Percentiles rank a stretch among this genome's conserved stretches.
These are phyloP conservation scores for Calonectria fujianensis DNA, from an alignment of 2,329 filamentous ascomycete genomes.

Conservation along the genomic window DNA sequence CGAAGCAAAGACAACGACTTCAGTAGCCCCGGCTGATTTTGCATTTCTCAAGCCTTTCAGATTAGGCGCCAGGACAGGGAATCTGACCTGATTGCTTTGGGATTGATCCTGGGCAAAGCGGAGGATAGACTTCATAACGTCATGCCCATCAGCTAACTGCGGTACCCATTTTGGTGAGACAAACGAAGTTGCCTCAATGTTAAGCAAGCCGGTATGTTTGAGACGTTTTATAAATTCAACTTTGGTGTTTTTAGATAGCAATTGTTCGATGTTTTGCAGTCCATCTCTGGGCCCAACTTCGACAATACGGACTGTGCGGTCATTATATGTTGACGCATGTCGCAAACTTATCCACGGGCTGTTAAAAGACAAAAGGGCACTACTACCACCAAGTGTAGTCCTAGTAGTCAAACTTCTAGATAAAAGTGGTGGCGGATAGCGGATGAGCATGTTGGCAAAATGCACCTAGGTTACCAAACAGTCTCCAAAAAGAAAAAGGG, in stretches of 20 bases:
- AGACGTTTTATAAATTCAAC: constrained; percentile 30
- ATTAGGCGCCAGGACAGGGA: constrained; percentile 38
- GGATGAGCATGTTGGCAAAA: not conserved
- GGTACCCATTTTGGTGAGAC: constrained; percentile 43
- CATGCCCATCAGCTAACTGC: constrained; percentile 33
- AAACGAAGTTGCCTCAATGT: constrained; percentile 40
- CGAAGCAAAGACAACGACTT: constrained; percentile 38
- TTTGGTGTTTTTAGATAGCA: constrained; percentile 27
- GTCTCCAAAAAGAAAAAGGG: not conserved
- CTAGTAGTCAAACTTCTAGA: not conserved
- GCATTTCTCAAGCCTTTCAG: constrained; percentile 37
- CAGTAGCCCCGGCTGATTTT: constrained; percentile 27
- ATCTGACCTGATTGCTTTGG: constrained; percentile 9
- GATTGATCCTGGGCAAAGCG: not conserved
- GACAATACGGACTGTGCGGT: constrained; percentile 32
- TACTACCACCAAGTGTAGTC: not conserved
- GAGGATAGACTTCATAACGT: constrained; percentile 12
- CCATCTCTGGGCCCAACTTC: constrained; percentile 42
- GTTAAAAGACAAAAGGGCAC: constrained; percentile 60
- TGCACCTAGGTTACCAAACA: not conserved
- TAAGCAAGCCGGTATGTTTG: constrained; percentile 7
- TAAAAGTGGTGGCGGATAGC: not conserved
- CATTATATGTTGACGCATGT: not conserved
- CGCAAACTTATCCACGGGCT: not conserved
- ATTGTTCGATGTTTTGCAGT: constrained; percentile 35